Base-by-base conservation (phyloP, 306 rosid genomes). In the Vigna hirtella region DNA sequence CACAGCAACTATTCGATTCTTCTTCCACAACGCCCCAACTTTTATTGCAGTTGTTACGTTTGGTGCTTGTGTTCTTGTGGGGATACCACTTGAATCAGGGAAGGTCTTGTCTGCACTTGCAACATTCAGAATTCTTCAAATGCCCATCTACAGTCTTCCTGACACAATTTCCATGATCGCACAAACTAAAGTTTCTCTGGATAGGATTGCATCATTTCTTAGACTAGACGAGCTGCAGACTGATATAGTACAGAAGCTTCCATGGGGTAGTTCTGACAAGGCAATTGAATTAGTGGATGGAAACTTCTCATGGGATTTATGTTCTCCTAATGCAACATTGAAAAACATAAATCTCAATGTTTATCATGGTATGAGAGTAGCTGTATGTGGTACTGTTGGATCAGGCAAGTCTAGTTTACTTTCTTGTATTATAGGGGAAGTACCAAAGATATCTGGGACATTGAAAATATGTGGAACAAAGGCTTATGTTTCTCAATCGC, bases 331-430 rank as follows among this genome's bases (percentile, higher is more conserved):
- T 80, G 61, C 83, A 9, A 89, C 95, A 15, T 78, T 94, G 81
- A 81, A 79, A 82, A 76, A 88, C 82, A 83, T 92, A 55, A 84
- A 79, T 78, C 36, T 94, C 47, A 85, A 69, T 70, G 77, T 90
- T 55, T 66, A 30, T 16, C 86, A 70, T 50, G 95, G 97, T 56
- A 92, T 89, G 91, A 84, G 82, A 72, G 93, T 94, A 80, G 98
- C 97, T 66, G 79, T 92, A 78, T 94, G 97, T 83, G 98, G 98
- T 26, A 87, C 89, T 4, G 96, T 94, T 43, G 98, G 98, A 61
- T 88, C 97, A 1, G 98, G 98, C 22, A 93, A 93, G 85, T 93
- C 98, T n/a, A 93, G 91, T 91, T 82, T 94, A 78, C 86, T 94
- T 66, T 92, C 96, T 28, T 90, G 91, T 59, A 84, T 92, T 13